Conservation (phyloP, 441 rosid genomes). For the Breynia disticha region DNA sequence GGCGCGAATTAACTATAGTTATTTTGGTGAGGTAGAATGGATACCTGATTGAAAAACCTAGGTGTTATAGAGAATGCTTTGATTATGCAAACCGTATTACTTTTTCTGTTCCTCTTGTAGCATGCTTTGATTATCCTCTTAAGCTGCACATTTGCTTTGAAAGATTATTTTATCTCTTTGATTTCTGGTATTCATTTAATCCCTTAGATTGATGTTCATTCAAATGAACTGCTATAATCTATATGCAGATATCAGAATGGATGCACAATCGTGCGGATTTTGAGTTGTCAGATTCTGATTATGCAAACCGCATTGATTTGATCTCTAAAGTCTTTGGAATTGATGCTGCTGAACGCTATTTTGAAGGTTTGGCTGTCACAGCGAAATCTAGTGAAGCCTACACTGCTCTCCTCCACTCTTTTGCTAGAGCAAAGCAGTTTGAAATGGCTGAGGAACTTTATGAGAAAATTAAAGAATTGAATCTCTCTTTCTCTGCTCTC, state of each 20-base stretch:
- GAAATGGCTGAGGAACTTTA: conserved; percentile 59
- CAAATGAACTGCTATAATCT: conserved; percentile 7
- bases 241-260: conserved; percentile 62
- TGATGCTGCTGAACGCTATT: conserved; percentile 83
- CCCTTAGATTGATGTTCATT: neutral
- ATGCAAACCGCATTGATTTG: conserved; percentile 60
- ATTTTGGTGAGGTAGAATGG: too few relatives aligned
- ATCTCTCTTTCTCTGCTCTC: conserved; percentile 46
- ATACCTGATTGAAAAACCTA: too few relatives aligned
- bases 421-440: conserved; percentile 51
- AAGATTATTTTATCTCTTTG: too few relatives aligned
- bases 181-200: too few relatives aligned
- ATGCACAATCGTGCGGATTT: conserved; percentile 47
- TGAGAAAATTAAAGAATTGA: conserved; percentile 39
- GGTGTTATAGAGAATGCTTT: too few relatives aligned
- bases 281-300: conserved; percentile 57
- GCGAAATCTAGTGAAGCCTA: conserved; percentile 69
- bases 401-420: conserved; percentile 85
- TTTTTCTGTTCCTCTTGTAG: too few relatives aligned
- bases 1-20: too few relatives aligned
- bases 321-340: conserved; percentile 84
- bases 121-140: too few relatives aligned
- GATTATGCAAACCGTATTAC: too few relatives aligned
- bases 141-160: too few relatives aligned
- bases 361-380: conserved; percentile 45